Base-by-base conservation (phyloP, 768 basidiomycete species). In the Calocera cornea region DNA sequence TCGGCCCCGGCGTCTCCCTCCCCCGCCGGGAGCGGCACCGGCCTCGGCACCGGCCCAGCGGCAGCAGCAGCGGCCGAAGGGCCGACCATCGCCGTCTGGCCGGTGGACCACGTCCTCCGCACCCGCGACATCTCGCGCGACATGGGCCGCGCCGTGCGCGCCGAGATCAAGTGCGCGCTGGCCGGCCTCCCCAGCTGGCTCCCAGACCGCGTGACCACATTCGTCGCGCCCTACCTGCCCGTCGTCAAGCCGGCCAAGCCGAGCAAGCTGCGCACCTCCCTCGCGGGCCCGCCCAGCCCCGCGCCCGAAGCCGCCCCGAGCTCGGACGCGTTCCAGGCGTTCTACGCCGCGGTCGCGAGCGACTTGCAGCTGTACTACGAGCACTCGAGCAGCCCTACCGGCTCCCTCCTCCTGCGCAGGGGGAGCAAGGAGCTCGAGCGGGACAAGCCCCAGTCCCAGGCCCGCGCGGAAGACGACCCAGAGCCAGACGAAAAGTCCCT, bases 281-380 rank as follows among this genome's bases (percentile, higher is more conserved):
- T 44, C 34, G 38, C 68, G 16, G 50, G 41, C 10, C 34, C 68
- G 1, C 40, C 66, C 29, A 50, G 27, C 49, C 38, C 49, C 29
- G 41, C 31, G 49, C 65, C 47, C 2, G 49, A 27, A 29, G 27
- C 14, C 64, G 69, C 44, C 8, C 68, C 85, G 33, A 76, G 80
- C 19, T 76, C 81, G 1, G 74, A 77, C n/a, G 76, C 75, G 50
- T 79, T 93, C 66, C 92, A 95, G 74, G 82, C 83, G 44, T 89
- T 95, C 72, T 89, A 90, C 73, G 76, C 78, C 3, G 75, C 77
- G 2, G 75, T 92, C 19, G 89, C 90, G 70, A 83, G 85, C 60
- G 88, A 89, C 70, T 73, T 90, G 68, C 74, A 74, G 1, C 67
- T 70, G 1, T 70, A 74, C 38, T 74, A 69, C 66, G 70, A 82